These are phyloP conservation scores for Collariella sp. DNA, from an alignment of 495 filamentous ascomycete genomes.

Conservation along the genomic window DNA sequence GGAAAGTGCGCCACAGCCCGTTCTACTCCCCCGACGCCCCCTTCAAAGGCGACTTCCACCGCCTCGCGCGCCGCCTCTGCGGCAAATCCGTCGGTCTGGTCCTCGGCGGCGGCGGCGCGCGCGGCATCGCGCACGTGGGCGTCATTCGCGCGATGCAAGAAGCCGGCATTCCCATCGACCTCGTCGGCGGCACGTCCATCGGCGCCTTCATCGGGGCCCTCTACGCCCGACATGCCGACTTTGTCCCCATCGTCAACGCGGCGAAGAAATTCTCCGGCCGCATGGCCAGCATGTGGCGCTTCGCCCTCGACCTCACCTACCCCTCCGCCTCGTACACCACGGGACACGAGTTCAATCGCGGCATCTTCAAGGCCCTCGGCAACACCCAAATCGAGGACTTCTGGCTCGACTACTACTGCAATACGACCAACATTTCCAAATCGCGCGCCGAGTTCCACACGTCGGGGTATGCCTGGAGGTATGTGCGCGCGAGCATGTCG, in stretches of 20 bases:
- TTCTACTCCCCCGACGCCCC: slow-evolving; percentile 85
- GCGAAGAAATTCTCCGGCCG: slow-evolving; percentile 95
- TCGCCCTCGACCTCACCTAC: slow-evolving; percentile 91
- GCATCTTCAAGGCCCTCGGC: slow-evolving; percentile 97
- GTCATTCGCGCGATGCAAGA: slow-evolving; percentile 94
- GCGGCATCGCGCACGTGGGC: slow-evolving; percentile 85
- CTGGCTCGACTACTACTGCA: slow-evolving; percentile 98
- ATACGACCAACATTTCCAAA: slow-evolving; percentile 94
- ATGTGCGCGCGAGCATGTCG: slow-evolving; percentile 92
- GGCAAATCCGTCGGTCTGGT: slow-evolving; percentile 93
- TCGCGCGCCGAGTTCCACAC: slow-evolving; percentile 85
- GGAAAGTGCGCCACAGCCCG: slow-evolving; percentile 73
- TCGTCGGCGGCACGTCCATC: slow-evolving; percentile 93
- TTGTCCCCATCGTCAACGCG: slow-evolving; percentile 91
- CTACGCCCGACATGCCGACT: slow-evolving; percentile 92
- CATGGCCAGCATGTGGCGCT: slow-evolving; percentile 97
- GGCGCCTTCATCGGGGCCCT: slow-evolving; percentile 94
- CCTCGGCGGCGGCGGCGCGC: slow-evolving; percentile 84
- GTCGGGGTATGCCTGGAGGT: slow-evolving; percentile 92
- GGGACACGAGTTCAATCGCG: slow-evolving; percentile 96
- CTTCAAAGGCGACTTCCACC: slow-evolving; percentile 94
- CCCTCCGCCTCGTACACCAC: slow-evolving; percentile 93
- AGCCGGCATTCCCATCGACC: slow-evolving; percentile 91
- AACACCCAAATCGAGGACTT: slow-evolving; percentile 97
- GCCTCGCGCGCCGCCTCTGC: slow-evolving; percentile 80